These are phyloP conservation scores for Cladosporium sp. DNA, from an alignment of 2,329 filamentous ascomycete genomes.

Conservation along the genomic window DNA sequence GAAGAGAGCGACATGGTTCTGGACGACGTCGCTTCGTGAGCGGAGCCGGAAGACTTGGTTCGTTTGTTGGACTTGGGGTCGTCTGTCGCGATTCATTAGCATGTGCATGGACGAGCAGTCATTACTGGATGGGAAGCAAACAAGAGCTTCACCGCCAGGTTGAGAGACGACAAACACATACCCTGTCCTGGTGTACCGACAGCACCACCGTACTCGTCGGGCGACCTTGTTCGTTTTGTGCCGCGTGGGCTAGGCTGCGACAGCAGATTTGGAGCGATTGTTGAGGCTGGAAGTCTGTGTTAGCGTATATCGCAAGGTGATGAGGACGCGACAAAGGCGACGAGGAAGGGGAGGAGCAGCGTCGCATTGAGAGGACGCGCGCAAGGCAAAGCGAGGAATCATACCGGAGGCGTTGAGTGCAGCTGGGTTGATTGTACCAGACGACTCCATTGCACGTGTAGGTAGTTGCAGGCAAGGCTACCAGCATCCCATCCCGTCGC, in stretches of 20 bases:
- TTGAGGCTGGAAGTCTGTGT: conserved; percentile 33
- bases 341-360: not conserved
- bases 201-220: conserved; percentile 51
- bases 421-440: conserved; percentile 87
- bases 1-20: conserved; percentile 29
- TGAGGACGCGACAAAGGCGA: not conserved
- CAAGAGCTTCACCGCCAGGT: conserved; percentile 18
- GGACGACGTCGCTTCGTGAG: conserved; percentile 6
- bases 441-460: conserved; percentile 54
- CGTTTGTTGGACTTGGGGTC: conserved; percentile 40
- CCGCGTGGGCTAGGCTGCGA: conserved; percentile 59
- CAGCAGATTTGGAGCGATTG: conserved; percentile 41
- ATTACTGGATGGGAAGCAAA: not conserved
- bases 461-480: conserved; percentile 24
- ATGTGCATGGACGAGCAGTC: conserved; percentile 19
- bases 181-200: conserved; percentile 53
- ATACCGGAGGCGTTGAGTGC: conserved; percentile 76
- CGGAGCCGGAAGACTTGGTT: conserved; percentile 13
- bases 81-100: conserved; percentile 29
- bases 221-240: conserved; percentile 75
- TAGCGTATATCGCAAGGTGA: conserved; percentile 15
- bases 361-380: conserved; percentile 7
- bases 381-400: no score
- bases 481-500: conserved; percentile 35
- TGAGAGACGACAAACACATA: conserved; percentile 55